Conservation (phyloP, 768 basidiomycete genomes). For the Boletus sp. region DNA sequence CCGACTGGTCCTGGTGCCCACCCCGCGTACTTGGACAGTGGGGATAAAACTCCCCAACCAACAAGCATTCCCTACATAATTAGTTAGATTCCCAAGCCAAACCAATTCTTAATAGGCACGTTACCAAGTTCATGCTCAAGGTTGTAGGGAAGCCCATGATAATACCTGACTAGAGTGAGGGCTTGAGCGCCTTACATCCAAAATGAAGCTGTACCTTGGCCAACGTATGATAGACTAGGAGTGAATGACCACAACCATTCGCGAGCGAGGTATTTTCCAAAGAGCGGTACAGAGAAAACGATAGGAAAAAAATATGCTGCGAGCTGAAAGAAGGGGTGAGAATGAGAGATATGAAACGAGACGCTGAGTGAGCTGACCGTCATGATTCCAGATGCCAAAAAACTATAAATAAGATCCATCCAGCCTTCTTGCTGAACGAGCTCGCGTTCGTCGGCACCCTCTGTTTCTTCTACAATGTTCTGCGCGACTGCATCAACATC, state of each 20-base stretch:
- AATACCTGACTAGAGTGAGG: slow-evolving; percentile 54
- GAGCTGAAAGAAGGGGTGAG: slow-evolving; percentile 46
- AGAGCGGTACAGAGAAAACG: slow-evolving; percentile 81
- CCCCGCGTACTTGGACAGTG: slow-evolving; percentile 72
- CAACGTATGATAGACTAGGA: slow-evolving; percentile 88
- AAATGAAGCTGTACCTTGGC: slow-evolving; percentile 58
- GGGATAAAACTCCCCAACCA: slow-evolving; percentile 94
- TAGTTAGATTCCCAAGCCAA: slow-evolving; percentile 1
- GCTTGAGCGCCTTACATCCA: background rate
- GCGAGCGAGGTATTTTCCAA: slow-evolving; percentile 78
- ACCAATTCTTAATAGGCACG: slow-evolving; percentile 15
- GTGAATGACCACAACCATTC: slow-evolving; percentile 95
- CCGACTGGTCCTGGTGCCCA: slow-evolving; percentile 96
- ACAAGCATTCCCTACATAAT: slow-evolving; percentile 82
- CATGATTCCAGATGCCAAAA: slow-evolving; percentile 66
- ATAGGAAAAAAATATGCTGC: slow-evolving; percentile 88
- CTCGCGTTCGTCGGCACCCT: slow-evolving; percentile 40
- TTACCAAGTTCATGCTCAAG: slow-evolving; percentile 85
- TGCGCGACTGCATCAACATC: slow-evolving; percentile 7
- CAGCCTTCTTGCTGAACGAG: slow-evolving; percentile 69
- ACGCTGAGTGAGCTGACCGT: slow-evolving; percentile 54
- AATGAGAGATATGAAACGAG: background rate
- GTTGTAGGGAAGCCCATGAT: slow-evolving; percentile 98
- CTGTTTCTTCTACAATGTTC: slow-evolving; percentile 29
- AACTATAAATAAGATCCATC: slow-evolving; percentile 75